Percentiles rank a stretch among this genome's conserved stretches.
Evolutionary conservation across 495 filamentous ascomycete species (phyloP).

Genomic region (Daldinia concentrica): DNA sequence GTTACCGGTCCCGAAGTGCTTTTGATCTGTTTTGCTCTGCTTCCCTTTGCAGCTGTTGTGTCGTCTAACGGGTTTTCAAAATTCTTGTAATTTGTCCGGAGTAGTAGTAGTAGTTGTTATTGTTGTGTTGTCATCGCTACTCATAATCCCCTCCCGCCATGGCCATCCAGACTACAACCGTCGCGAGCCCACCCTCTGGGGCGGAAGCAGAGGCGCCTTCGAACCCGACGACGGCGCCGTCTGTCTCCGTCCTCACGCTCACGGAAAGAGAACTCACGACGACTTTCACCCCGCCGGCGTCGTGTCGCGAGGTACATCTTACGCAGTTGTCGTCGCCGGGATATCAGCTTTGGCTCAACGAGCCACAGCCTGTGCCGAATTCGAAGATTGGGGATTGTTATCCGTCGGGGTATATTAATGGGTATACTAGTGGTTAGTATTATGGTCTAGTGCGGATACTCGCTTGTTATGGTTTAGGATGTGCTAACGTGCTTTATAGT

Average conservation of each 20-base stretch:
- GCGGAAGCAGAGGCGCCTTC: background rate
- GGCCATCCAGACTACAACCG: background rate
- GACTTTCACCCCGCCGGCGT: conserved; percentile 36
- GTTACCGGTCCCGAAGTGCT: background rate
- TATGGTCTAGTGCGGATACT: background rate
- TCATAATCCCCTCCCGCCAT: conserved; percentile 1
- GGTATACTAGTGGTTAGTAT: conserved; percentile 40
- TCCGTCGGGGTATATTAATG: conserved; percentile 26
- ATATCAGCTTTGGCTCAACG: conserved; percentile 37
- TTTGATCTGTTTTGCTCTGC: background rate
- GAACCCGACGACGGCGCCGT: conserved; percentile 6
- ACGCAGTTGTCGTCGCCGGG: conserved; percentile 35
- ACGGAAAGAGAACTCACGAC: conserved; percentile 31
- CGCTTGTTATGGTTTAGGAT: background rate
- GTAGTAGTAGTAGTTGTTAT: background rate
- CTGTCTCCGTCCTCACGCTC: conserved; percentile 27
- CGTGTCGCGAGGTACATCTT: conserved; percentile 35
- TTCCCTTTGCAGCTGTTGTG: too few relatives aligned
- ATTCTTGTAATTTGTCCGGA: background rate
- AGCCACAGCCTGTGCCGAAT: conserved; percentile 30
- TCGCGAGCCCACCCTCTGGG: background rate
- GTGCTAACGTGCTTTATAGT: conserved; percentile 23
- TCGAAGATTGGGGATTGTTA: conserved; percentile 39
- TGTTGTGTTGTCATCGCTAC: background rate
- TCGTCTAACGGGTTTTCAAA: too few relatives aligned